phyloP scores from a whole-genome alignment of 225 moss, liverwort and hornwort genomes.

The Neckera pumila region DNA sequence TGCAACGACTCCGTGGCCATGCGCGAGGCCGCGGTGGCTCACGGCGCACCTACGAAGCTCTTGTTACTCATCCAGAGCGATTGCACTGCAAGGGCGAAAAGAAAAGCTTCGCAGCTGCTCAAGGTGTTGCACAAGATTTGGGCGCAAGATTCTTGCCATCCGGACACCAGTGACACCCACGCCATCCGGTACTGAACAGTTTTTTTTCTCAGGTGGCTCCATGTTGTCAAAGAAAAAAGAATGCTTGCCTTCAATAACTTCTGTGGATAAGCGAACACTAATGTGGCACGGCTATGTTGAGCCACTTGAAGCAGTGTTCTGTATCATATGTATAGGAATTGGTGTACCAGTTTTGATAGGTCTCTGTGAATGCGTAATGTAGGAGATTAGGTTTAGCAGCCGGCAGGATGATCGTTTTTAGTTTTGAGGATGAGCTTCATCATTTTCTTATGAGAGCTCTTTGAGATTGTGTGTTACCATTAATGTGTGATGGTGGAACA shows the following conservation, averaged over 20 bases:
- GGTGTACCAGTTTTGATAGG: slow-evolving; percentile 18
- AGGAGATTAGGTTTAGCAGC: background rate
- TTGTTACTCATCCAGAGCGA: slow-evolving; percentile 57
- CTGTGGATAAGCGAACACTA: background rate
- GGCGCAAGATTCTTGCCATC: slow-evolving; percentile 44
- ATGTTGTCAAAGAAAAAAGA: background rate
- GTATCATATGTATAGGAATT: slow-evolving; percentile 36
- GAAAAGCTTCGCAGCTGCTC: slow-evolving; percentile 60
- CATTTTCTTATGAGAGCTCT: background rate
- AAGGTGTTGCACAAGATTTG: slow-evolving; percentile 67
- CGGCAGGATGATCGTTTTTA: background rate
- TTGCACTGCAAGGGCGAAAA: slow-evolving; percentile 65
- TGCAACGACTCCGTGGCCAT: slow-evolving; percentile 24
- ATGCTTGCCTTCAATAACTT: background rate
- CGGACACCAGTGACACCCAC: slow-evolving; percentile 24
- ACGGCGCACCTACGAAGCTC: slow-evolving; percentile 42
- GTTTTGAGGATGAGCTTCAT: background rate
- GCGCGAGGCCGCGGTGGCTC: slow-evolving; percentile 41
- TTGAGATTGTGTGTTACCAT: background rate
- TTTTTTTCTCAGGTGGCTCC: background rate
- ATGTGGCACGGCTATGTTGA: background rate
- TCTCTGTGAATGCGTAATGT: background rate
- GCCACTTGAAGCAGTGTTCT: background rate
- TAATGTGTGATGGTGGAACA: background rate
- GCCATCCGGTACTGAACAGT: slow-evolving; percentile 32